Evolutionary conservation across 202 grass and related monocot species (phyloP), one percentile per base, ranked within the genome.

Genomic region (Alloteropsis angusta): DNA sequence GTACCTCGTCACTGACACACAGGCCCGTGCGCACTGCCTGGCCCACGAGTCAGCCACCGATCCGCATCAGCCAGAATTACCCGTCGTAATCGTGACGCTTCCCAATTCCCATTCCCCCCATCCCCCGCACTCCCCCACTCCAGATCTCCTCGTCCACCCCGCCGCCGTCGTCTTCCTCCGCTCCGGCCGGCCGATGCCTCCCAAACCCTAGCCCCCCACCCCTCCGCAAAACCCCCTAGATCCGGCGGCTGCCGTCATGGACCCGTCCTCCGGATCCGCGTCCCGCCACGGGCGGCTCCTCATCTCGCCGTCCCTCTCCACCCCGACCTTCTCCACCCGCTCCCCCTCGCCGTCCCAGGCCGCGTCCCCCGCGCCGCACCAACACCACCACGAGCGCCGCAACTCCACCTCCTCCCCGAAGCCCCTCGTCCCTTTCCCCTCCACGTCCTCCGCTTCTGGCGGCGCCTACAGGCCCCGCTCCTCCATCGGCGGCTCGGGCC

Each of bases 241-340:
- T 83, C 84, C 45, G 10, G 41, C 38, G 7, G 5, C 23, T 52
- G 34, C 45, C 7, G 68, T 58, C 66, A 99, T 99, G 96, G 93
- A 94, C 79, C 76, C 90, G 26, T 79, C 87, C 36, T 81, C 91
- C 35, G 89, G 84, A 46, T 86, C 86, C 72, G 60, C 71, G 26
- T 76, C 88, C 59, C 74, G 67, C 52, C 90, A 90, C 30, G 83
- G 88, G 15, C 92, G 92, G 18, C 81, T 93, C 61, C 87, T 93
- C 86, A 95, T 95, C 82, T 93, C 34, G n/a, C n/a, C n/a, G n/a
- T n/a, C n/a, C n/a, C n/a, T n/a, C n/a, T n/a, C n/a, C n/a, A n/a
- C n/a, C n/a, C n/a, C n/a, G n/a, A n/a, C n/a, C n/a, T n/a, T n/a
- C n/a, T n/a, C n/a, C n/a, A n/a, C n/a, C n/a, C n/a, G n/a, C n/a